A percentile compares a stretch with the other conserved stretches of the same genome.
Evolutionary conservation across 805 yeast genomes (phyloP).

Genomic region (Teunomyces pallodes): DNA sequence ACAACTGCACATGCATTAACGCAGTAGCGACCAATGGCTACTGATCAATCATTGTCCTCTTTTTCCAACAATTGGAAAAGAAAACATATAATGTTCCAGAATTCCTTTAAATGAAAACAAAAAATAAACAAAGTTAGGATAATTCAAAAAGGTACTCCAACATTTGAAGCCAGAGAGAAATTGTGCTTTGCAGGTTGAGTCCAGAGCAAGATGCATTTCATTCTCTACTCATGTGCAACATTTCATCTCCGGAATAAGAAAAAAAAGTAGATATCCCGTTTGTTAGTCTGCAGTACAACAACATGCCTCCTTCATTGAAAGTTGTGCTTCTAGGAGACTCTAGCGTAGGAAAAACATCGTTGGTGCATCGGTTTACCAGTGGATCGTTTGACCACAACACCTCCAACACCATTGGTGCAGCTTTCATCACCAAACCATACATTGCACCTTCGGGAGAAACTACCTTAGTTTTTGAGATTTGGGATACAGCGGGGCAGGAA

Average conservation of each 20-base stretch:
- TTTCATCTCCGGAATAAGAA: background rate
- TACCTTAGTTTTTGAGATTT: slow-evolving; percentile 59
- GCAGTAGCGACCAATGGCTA: no score
- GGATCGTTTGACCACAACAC: slow-evolving; percentile 73
- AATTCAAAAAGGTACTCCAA: no score
- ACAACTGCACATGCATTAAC: no score
- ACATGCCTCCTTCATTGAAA: slow-evolving; percentile 29
- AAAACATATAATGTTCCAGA: no score
- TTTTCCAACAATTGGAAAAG: no score
- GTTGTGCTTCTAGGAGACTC: slow-evolving; percentile 52
- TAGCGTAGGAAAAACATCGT: slow-evolving; percentile 66
- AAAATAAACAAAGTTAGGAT: no score
- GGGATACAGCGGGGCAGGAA: slow-evolving; percentile 95
- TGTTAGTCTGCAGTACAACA: background rate
- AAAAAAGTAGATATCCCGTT: background rate
- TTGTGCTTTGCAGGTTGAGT: no score
- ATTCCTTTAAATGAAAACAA: no score
- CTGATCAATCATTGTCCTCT: no score
- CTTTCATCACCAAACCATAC: slow-evolving; percentile 77
- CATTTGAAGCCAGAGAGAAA: no score
- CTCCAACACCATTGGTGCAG: slow-evolving; percentile 98
- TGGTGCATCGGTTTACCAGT: slow-evolving; percentile 75
- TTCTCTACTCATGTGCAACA: background rate
- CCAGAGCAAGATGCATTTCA: no score
- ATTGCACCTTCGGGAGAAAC: slow-evolving; percentile 32